A percentile compares a stretch with the other conserved stretches of the same genome.
Evolutionary conservation across 768 basidiomycete genomes (phyloP).

Genomic region (Calocybe cyanea): DNA sequence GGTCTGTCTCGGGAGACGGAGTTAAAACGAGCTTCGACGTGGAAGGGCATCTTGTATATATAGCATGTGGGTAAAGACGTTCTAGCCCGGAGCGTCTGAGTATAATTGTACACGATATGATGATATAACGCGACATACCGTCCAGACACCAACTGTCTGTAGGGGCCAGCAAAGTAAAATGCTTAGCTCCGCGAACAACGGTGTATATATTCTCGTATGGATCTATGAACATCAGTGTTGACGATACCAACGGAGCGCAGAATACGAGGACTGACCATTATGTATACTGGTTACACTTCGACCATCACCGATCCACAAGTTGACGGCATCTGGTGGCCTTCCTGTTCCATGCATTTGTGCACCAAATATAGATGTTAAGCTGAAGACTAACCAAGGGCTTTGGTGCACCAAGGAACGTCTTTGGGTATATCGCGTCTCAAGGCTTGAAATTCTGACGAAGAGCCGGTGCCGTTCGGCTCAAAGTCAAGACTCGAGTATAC

Average conservation of each 20-base stretch:
- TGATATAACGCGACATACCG: conserved; percentile 42
- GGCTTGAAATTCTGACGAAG: conserved; percentile 54
- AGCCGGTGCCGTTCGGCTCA: conserved; percentile 23
- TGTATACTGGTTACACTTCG: conserved; percentile 82
- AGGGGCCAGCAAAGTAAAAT: conserved; percentile 84
- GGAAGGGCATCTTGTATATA: conserved; percentile 47
- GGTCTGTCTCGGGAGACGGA: conserved; percentile 26
- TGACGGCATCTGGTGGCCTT: conserved; percentile 79
- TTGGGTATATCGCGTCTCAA: conserved; percentile 64
- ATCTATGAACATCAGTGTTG: conserved; percentile 7
- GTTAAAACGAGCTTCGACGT: conserved; percentile 20
- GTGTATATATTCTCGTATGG: conserved; percentile 95
- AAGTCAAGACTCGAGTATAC: conserved; percentile 52
- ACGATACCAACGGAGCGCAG: not conserved
- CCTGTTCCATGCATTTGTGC: conserved; percentile 30
- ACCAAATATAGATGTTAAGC: not conserved
- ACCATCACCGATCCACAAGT: conserved; percentile 86
- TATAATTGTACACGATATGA: not conserved
- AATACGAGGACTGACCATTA: conserved; percentile 49
- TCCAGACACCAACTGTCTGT: conserved; percentile 82
- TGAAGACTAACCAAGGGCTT: conserved; percentile 63
- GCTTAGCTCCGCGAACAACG: conserved; percentile 79
- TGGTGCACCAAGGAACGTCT: conserved; percentile 71
- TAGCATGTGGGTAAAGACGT: conserved; percentile 61
- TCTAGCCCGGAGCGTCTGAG: conserved; percentile 45